Percentiles rank a stretch among this genome's conserved stretches.
Evolutionary conservation across 352 stramenopile genomes (phyloP).

Genomic region (Elongisporangium anandrum): DNA sequence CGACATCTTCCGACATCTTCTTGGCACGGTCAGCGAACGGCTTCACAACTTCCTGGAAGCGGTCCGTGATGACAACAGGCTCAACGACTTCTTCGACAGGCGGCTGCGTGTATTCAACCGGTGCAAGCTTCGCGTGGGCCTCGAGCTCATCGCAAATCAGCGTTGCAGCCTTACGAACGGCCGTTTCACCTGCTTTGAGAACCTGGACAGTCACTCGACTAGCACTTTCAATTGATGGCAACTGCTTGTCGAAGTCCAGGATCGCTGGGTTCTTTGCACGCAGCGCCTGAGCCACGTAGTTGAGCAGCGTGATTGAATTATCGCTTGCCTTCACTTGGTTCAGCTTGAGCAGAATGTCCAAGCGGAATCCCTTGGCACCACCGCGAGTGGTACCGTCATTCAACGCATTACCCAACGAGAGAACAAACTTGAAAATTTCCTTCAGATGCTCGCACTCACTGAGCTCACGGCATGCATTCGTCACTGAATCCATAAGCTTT

Average conservation of each 20-base stretch:
- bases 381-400: conserved; percentile 86
- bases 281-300: conserved; percentile 73
- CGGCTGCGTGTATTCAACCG: conserved; percentile 27
- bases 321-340: conserved; percentile 81
- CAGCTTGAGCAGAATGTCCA: conserved; percentile 87
- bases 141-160: conserved; percentile 72
- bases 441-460: conserved; percentile 84
- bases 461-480: conserved; percentile 87
- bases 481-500: conserved; percentile 76
- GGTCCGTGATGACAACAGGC: conserved; percentile 42
- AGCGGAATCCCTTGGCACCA: conserved; percentile 82
- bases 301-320: conserved; percentile 81
- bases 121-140: conserved; percentile 54
- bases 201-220: conserved; percentile 77
- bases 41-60: conserved; percentile 71
- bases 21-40: conserved; percentile 70
- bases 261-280: conserved; percentile 61
- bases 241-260: conserved; percentile 68
- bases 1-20: conserved; percentile 53
- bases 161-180: conserved; percentile 65
- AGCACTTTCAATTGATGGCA: conserved; percentile 69
- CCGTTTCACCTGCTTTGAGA: conserved; percentile 67
- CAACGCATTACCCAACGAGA: conserved; percentile 88
- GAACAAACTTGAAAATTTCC: conserved; percentile 81
- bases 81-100: conserved; percentile 16